Conservation (phyloP, 2,329 filamentous ascomycete species). For the Epichloe baconii region DNA sequence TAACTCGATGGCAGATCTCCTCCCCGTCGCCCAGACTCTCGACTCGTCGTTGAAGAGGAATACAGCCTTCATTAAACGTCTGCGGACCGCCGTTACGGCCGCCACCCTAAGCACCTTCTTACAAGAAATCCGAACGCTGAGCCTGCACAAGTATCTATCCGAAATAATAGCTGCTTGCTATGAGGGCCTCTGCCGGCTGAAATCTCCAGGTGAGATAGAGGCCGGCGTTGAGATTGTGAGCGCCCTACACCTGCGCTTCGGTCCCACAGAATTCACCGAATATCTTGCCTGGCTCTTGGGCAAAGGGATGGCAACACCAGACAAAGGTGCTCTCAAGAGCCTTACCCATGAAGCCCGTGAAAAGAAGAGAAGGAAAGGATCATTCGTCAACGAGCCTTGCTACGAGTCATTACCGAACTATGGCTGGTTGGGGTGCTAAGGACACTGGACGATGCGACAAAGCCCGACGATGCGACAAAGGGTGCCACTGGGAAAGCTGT, state of each 20-base stretch:
- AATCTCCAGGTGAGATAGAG: conserved; percentile 81
- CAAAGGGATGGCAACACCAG: conserved; percentile 79
- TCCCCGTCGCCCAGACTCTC: conserved; percentile 63
- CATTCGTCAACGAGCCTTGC: conserved; percentile 67
- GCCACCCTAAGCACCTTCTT: conserved; percentile 72
- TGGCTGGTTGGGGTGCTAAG: conserved; percentile 86
- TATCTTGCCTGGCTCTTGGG: conserved; percentile 88
- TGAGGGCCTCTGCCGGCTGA: conserved; percentile 84
- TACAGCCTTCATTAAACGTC: conserved; percentile 91
- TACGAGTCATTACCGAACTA: conserved; percentile 85
- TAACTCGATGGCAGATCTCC: conserved; percentile 46
- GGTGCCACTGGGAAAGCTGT: conserved; percentile 49
- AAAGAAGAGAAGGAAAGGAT: conserved; percentile 90
- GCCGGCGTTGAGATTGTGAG: conserved; percentile 87
- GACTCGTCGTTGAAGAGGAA: conserved; percentile 97
- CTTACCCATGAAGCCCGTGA: conserved; percentile 76
- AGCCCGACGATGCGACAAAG: conserved; percentile 50
- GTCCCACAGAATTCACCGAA: conserved; percentile 77
- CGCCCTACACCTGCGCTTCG: conserved; percentile 91
- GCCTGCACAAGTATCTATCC: conserved; percentile 90
- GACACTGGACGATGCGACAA: conserved; percentile 57
- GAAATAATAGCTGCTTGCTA: conserved; percentile 95
- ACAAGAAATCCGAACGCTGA: conserved; percentile 79
- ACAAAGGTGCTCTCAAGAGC: conserved; percentile 69
- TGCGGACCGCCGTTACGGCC: conserved; percentile 77